Base-by-base conservation (phyloP, 441 rosid genomes). In the Populus hybrid region DNA sequence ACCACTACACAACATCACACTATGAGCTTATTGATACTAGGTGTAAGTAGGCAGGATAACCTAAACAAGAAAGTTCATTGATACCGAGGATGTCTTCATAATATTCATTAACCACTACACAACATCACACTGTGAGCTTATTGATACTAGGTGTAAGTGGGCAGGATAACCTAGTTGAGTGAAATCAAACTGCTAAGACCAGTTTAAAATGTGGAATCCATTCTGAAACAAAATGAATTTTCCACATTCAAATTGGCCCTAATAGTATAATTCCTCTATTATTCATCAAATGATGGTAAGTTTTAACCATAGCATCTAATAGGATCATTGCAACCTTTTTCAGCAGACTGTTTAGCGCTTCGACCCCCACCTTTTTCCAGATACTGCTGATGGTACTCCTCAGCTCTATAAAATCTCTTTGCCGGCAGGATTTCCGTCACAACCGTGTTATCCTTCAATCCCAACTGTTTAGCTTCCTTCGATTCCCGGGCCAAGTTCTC, bases 371-470 rank as follows among this genome's bases (percentile, higher is more conserved):
- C 99, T 59, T 93, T 93, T 4, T 87, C 88, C 10, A 95, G 93
- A 74, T 95, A 92, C 85, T 91, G 97, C 79, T 92, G 98, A 79
- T 93, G 97, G 76, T 90, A 80, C 46, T 91, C 98, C 79, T 93
- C 99, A 0, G 98, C 99, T 77, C 86, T 82, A 81, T 90, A 93
- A 86, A 95, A 95, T 83, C 89, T 92, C 90, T 86, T 93, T 42
- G 98, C 98, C 0, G 96, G 91, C n/a, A 92, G 81, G 75, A 92
- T 89, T 86, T 95, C 98, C 0, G 95, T 88, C 76, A 93, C 91
- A 26, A 93, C 88, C 89, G 78, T 79, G 81, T 88, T 85, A 76
- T 91, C 83, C 77, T 88, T 87, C 81, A 89, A 59, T 42, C 80
- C 78, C 81, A 80, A 76, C 84, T 91, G 95, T 84, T 89, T 95